Conservation (phyloP, 1,139 yeast genomes). For the Blastobotrys elegans region DNA sequence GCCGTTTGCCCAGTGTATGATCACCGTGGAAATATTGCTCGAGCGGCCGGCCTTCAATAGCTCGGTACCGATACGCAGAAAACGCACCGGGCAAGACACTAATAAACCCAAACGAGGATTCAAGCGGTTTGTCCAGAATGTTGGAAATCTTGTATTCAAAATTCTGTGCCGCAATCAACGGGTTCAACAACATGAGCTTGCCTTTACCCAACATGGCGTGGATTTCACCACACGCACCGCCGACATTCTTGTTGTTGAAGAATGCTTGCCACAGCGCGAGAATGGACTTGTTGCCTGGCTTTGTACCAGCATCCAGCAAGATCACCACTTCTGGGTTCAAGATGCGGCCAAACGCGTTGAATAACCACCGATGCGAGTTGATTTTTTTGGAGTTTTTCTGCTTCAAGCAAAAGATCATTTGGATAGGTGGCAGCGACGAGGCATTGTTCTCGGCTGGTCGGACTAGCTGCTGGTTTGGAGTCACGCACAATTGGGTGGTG, state of each 20-base stretch:
- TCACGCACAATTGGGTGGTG: conserved; percentile 56
- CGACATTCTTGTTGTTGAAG: conserved; percentile 90
- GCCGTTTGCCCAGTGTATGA: conserved; percentile 42
- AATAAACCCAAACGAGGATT: conserved; percentile 87
- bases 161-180: conserved; percentile 92
- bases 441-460: conserved; percentile 56
- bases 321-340: conserved; percentile 83
- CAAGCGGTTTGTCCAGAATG: conserved; percentile 89
- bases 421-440: conserved; percentile 68
- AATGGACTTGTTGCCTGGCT: conserved; percentile 79
- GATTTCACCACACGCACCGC: conserved; percentile 97
- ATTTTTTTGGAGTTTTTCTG: conserved; percentile 88
- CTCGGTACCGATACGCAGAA: conserved; percentile 61
- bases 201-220: conserved; percentile 92
- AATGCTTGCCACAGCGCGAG: conserved; percentile 95
- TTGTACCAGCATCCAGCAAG: conserved; percentile 89
- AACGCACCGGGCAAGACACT: conserved; percentile 94
- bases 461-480: conserved; percentile 45
- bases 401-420: conserved; percentile 79
- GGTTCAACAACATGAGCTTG: conserved; percentile 67
- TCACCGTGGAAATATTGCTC: conserved; percentile 92
- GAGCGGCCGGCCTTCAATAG: conserved; percentile 52
- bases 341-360: conserved; percentile 84
- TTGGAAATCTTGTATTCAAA: conserved; percentile 95
- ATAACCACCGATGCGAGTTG: conserved; percentile 94